These are phyloP conservation scores for Fistulifera pelliculosa DNA, from an alignment of 108 stramenopile genomes.

Conservation along the genomic window DNA sequence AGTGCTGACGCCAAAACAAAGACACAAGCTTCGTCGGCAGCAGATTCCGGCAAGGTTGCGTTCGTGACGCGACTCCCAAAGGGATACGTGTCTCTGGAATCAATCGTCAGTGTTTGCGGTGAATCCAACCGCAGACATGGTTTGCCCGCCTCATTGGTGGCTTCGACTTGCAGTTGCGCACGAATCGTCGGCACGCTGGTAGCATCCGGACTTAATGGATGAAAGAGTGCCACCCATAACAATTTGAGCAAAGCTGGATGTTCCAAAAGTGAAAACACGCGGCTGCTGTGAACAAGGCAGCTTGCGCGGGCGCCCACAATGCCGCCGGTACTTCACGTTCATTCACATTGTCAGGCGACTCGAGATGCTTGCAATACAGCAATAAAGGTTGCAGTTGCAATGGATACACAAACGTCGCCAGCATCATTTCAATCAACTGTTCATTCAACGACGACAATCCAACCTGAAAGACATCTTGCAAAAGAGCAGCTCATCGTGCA, in stretches of 20 bases:
- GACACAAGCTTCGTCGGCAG: constrained; percentile 32
- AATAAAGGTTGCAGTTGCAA: constrained; percentile 71
- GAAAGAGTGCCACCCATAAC: constrained; percentile 64
- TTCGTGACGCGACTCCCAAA: constrained; percentile 43
- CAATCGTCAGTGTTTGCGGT: constrained; percentile 8
- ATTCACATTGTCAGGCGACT: not conserved
- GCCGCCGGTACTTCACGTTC: not conserved
- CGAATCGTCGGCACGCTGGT: constrained; percentile 53
- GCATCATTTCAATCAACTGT: constrained; percentile 84
- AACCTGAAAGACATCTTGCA: constrained; percentile 71
- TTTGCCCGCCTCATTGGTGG: constrained; percentile 23
- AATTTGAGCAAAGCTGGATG: constrained; percentile 55
- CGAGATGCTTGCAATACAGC: constrained; percentile 46
- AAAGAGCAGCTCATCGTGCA: constrained; percentile 77
- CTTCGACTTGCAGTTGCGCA: constrained; percentile 42
- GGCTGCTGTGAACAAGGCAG: constrained; percentile 65
- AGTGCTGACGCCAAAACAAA: constrained; percentile 72
- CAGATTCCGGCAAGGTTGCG: constrained; percentile 8
- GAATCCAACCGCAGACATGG: constrained; percentile 29
- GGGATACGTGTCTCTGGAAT: constrained; percentile 14
- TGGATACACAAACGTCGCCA: constrained; percentile 84
- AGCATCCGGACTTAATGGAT: constrained; percentile 62
- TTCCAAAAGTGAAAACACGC: constrained; percentile 64
- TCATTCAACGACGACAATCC: constrained; percentile 80
- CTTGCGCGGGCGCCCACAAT: constrained; percentile 61